Evolutionary conservation across 306 rosid genomes (phyloP).

Genomic region (Ormosia semicastrata): DNA sequence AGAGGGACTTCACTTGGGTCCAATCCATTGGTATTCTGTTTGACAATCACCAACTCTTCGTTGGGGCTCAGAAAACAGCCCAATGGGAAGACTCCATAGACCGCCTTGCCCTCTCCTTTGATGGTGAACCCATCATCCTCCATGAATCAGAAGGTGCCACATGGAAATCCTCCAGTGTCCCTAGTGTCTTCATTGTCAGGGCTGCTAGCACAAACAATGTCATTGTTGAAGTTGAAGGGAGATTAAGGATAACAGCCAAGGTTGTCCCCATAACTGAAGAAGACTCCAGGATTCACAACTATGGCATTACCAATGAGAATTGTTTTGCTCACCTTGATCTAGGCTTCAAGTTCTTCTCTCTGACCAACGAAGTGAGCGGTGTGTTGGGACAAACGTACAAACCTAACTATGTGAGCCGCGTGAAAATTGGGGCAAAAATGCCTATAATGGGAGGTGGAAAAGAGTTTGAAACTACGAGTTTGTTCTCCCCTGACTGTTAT

Average conservation of each 20-base stretch:
- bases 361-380: conserved; percentile 48
- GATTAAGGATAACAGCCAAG: conserved; percentile 46
- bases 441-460: conserved; percentile 55
- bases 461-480: conserved; percentile 42
- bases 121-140: conserved; percentile 39
- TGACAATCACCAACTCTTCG: conserved; percentile 41
- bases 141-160: conserved; percentile 31
- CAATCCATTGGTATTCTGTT: conserved; percentile 66
- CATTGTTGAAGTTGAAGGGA: conserved; percentile 45
- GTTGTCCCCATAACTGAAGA: conserved; percentile 65
- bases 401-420: conserved; percentile 41
- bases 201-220: conserved; percentile 34
- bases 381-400: conserved; percentile 71
- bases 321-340: conserved; percentile 66
- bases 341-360: conserved; percentile 55
- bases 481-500: conserved; percentile 56
- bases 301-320: conserved; percentile 54
- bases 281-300: conserved; percentile 56
- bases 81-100: conserved; percentile 49
- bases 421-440: conserved; percentile 52
- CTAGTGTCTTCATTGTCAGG: conserved; percentile 24
- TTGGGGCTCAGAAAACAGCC: conserved; percentile 52
- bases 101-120: conserved; percentile 43
- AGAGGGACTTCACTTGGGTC: conserved; percentile 76
- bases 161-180: conserved; percentile 31